Evolutionary conservation across 768 basidiomycete species (phyloP), one percentile per base, ranked within the genome.

Genomic region (Boletus fagicola): DNA sequence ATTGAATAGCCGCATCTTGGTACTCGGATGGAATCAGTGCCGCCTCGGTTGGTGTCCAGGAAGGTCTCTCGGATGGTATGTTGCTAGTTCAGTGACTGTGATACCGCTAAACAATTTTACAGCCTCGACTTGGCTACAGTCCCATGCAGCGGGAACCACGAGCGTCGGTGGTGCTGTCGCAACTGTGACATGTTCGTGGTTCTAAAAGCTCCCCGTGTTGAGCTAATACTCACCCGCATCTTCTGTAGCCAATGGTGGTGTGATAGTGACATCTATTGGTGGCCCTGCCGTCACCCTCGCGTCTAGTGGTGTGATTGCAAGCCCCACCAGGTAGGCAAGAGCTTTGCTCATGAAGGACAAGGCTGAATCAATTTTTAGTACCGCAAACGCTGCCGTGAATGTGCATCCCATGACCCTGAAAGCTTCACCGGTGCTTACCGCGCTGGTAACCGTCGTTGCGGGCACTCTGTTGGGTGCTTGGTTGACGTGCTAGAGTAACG

Each of bases 281-380:
- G 87, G 86, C 12, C 62, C 76, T 44, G 86, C 79, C 1, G 71
- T 87, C 56, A 88, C 86, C 0, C 76, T 89, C 20, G 86, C 84
- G 28, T 42, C 77, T 65, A 65, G 68, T 50, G 72, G 71, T 33
- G 75, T 78, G 22, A 79, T 80, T 28, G 45, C 61, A 18, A 55
- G 42, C 24, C 20, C 61, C 28, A 67, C 60, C 15, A 49, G 59
- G 68, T 63, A 31, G 53, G 64, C 9, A 40, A 40, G 20, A 42
- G 4, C 24, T 4, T 11, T 5, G 47, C 33, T 45, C 20, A 18
- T n/a, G 3, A 6, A 40, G 22, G 26, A 33, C 31, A 35, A 20
- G 16, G 11, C 59, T 58, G 1, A 51, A 40, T 12, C 11, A 5
- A 6, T 4, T 38, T 45, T 47, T 54, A 68, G 66, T n/a, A 50